phyloP scores from a whole-genome alignment of 306 rosid genomes.

The Styphnolobium japonicum region DNA sequence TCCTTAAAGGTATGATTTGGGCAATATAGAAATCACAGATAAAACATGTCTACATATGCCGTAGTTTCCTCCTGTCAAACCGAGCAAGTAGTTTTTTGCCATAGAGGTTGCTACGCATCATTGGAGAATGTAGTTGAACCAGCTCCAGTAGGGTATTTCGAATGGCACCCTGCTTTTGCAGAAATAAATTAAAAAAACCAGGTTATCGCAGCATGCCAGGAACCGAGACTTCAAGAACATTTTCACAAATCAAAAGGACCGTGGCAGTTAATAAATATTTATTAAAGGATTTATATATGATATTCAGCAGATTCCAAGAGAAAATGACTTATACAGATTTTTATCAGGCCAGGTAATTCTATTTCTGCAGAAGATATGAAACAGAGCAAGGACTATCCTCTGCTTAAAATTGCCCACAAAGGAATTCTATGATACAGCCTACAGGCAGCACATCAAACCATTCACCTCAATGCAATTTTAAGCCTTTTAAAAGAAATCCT shows the following conservation, averaged over 20 bases:
- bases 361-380: not conserved
- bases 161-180: constrained; percentile 33
- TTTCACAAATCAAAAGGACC: not conserved
- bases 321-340: not conserved
- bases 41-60: constrained; percentile 5
- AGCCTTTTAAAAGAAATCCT: not conserved
- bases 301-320: not conserved
- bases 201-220: not conserved
- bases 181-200: not conserved
- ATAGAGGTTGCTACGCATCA: constrained; percentile 32
- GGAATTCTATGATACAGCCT: not conserved
- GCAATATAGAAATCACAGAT: not conserved
- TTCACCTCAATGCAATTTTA: not conserved
- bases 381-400: not conserved
- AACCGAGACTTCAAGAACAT: not conserved
- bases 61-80: constrained; percentile 3
- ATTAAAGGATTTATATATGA: not conserved
- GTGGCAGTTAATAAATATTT: not conserved
- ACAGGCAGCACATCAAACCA: not conserved
- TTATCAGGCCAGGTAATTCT: not conserved
- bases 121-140: not conserved
- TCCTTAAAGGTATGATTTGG: not conserved
- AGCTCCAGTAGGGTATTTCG: constrained; percentile 15
- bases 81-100: constrained; percentile 47
- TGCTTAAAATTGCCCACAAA: not conserved